Evolutionary conservation across 1,284 basidiomycete genomes (phyloP), one percentile per base, ranked within the genome.

Genomic region (Malassezia caprae): DNA sequence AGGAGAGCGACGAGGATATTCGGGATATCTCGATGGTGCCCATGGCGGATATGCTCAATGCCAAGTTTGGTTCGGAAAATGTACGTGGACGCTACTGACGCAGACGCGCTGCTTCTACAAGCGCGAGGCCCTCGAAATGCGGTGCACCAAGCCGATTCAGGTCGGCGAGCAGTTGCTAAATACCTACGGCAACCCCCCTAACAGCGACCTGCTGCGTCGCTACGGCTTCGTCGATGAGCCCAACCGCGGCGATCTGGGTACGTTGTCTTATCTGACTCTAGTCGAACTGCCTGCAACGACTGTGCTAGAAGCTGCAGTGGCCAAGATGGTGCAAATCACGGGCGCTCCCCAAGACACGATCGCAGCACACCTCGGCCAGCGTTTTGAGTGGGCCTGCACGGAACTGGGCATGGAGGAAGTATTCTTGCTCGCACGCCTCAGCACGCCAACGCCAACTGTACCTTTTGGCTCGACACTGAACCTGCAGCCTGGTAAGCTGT

Each of bases 131-230:
- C 79, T 94, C 13, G 83, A 82, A 60, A 94, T 96, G 89, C 79
- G 85, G 37, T 79, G 87, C 0, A 93, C 87, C 1, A 84, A 82
- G 60, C 73, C 79, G 2, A 88, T 98, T 58, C 78, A 79, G 54
- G 77, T 80, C 13, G 89, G 89, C 3, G 86, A 88, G 63, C 93
- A 98, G 76, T 90, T 99, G 56, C 75, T 72, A 82, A 98, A 98
- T 75, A 96, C 94, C 0, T 98, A 96, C 74, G 89, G 86, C 23
- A 87, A 94, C 68, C 87, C 84, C 8, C 90, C 93, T 3, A 98
- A 98, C 72, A 83, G 87, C n/a, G 90, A 94, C 65, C 81, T 99
- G 1, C 80, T 98, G 19, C 83, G 94, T 45, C 83, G 88, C 47
- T 98, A 96, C 69, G 93, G 93, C 0, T 87, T 96, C 70, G 85